Conservation (phyloP, 257 asterid species). For the Prunella vulgaris region DNA sequence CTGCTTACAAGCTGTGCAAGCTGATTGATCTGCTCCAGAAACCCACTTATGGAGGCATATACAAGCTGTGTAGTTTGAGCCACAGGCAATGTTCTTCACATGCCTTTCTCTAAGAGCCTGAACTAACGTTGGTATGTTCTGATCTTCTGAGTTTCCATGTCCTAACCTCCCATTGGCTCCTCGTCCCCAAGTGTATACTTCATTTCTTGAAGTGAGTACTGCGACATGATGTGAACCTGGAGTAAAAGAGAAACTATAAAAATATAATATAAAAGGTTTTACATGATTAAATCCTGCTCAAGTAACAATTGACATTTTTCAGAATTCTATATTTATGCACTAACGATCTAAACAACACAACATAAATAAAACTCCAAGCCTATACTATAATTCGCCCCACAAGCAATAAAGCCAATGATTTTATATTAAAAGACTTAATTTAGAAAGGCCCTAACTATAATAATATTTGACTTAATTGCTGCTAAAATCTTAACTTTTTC, state of each 20-base stretch:
- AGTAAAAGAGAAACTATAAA: background rate
- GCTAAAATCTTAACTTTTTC: background rate
- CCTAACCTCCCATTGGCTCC: constrained; percentile 93
- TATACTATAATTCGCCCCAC: background rate
- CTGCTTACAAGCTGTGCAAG: constrained; percentile 74
- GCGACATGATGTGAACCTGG: constrained; percentile 57
- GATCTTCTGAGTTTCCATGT: constrained; percentile 78
- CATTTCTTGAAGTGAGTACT: constrained; percentile 71
- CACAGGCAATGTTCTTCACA: constrained; percentile 77
- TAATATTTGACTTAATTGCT: background rate
- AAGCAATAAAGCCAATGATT: background rate
- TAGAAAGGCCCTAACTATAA: background rate
- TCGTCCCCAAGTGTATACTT: constrained; percentile 85
- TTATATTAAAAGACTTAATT: background rate
- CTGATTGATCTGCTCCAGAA: constrained; percentile 86
- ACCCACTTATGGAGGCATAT: constrained; percentile 94
- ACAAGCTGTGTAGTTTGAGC: constrained; percentile 73
- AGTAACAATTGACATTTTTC: background rate
- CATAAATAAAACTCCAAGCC: background rate
- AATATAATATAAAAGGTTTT: background rate
- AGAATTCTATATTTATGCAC: background rate
- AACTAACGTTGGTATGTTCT: constrained; percentile 59
- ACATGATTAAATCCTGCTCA: background rate
- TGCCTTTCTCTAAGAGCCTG: constrained; percentile 75
- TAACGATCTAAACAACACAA: background rate